Conservation (phyloP, 139 green algal species). For the Spirogloea muscicola region DNA sequence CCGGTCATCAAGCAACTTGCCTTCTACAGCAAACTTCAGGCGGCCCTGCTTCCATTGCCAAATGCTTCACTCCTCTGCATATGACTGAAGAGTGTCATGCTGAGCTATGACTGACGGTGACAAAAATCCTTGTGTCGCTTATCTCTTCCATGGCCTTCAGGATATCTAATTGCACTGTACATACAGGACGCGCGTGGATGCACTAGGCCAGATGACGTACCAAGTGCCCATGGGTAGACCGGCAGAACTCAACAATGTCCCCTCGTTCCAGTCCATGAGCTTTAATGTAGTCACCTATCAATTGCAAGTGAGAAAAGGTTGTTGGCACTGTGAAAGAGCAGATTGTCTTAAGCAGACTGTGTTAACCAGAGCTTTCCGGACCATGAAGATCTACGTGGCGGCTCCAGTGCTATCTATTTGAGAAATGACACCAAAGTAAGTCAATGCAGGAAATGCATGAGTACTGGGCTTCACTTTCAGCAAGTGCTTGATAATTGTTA, state of each 20-base stretch:
- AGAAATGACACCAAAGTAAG: not conserved
- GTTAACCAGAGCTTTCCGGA: not conserved
- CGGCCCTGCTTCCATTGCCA: too few relatives aligned
- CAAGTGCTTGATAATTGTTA: not conserved
- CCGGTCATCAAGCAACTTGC: too few relatives aligned
- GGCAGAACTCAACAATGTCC: conserved; percentile 18
- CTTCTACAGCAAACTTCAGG: too few relatives aligned
- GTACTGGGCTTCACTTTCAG: not conserved
- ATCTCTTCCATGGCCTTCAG: too few relatives aligned
- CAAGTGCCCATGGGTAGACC: conserved; percentile 20
- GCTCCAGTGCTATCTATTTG: not conserved
- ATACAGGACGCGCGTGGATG: too few relatives aligned
- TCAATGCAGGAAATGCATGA: not conserved
- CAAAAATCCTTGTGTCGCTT: too few relatives aligned
- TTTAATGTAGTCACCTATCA: conserved; percentile 25
- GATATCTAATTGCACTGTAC: too few relatives aligned
- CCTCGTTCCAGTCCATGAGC: conserved; percentile 10
- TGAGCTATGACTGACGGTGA: too few relatives aligned
- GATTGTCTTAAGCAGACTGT: not conserved
- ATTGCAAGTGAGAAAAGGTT: not conserved
- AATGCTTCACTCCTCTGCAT: too few relatives aligned
- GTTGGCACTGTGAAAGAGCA: not conserved
- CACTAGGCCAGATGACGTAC: too few relatives aligned
- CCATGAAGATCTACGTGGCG: not conserved
- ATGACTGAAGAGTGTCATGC: too few relatives aligned